Evolutionary conservation across 2,329 filamentous ascomycete species (phyloP), one percentile per base, ranked within the genome.

Genomic region (Monilinia polystroma): DNA sequence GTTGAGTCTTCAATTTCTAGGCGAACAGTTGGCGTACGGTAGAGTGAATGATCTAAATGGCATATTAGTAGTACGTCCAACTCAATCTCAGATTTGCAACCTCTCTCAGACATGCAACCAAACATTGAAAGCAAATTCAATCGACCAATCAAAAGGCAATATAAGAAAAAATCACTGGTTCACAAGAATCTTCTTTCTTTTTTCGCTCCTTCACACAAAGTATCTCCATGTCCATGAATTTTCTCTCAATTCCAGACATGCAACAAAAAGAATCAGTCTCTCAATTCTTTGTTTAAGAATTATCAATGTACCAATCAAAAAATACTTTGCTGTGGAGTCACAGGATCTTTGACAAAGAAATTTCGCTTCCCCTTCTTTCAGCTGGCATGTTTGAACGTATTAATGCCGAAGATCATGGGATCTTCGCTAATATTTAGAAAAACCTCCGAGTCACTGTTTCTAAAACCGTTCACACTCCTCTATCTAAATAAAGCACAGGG

Each of bases 161-260:
- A 26, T 26, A 6, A 52, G 11, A n/a, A 14, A 11, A 26, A 29
- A 10, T 52, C 49, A 26, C 49, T 52, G 23, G 23, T 3, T 52
- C 11, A 26, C 11, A 26, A 52, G 49, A 4, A 26, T 26, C 23
- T 52, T 3, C 5, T 52, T 26, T 5, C 12, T 52, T n/a, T 26
- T 52, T 26, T 26, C 23, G n/a, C 23, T 52, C 23, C 3, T 6
- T 26, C 11, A 52, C 3, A 8, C 23, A 14, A 14, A 26, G 4
- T 5, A 23, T 52, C 5, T 35, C 12, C 23, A 52, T 52, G 49
- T 52, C 29, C n/a, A 26, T 14, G 12, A 52, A 52, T 23, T 12
- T 5, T 29, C 58, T 45, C 58, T 41, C 58, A 35, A 62, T 62
- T 62, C 20, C 32, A 41, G 58, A 51, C 16, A 18, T 62, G 58